These are phyloP conservation scores for Aspergillus leporis DNA, from an alignment of 495 filamentous ascomycete species.

Conservation along the genomic window DNA sequence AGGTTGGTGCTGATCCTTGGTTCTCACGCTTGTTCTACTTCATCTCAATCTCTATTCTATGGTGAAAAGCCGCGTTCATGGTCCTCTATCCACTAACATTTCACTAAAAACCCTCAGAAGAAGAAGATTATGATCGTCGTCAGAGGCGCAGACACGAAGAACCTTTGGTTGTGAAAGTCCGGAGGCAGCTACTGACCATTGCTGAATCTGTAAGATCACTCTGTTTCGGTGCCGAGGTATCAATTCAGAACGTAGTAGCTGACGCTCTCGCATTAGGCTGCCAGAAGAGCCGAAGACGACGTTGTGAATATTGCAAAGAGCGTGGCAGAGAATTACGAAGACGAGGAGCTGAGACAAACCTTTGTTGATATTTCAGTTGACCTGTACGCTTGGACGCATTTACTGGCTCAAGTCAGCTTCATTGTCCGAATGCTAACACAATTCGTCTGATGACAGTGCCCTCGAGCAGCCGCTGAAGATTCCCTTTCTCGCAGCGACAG, in stretches of 20 bases:
- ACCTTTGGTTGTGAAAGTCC: constrained; percentile 70
- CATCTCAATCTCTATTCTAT: neutral
- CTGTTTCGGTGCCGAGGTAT: neutral
- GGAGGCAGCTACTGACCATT: constrained; percentile 77
- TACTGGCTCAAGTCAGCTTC: neutral
- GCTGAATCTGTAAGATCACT: constrained; percentile 69
- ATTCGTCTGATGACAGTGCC: constrained; percentile 34
- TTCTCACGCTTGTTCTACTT: neutral
- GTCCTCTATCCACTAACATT: constrained; percentile 9
- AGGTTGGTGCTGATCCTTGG: constrained; percentile 40
- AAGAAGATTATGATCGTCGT: constrained; percentile 74
- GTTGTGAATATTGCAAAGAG: constrained; percentile 71
- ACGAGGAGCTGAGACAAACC: constrained; percentile 66
- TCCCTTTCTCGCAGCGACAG: constrained; percentile 82
- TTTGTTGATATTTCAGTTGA: constrained; percentile 73
- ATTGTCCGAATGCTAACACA: constrained; percentile 7
- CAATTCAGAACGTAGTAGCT: constrained; percentile 9
- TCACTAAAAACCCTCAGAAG: constrained; percentile 49
- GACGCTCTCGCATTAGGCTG: constrained; percentile 47
- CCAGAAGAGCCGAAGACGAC: constrained; percentile 80
- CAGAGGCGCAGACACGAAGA: constrained; percentile 79
- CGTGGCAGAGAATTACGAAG: constrained; percentile 77
- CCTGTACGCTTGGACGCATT: constrained; percentile 56
- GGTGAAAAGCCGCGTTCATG: neutral
- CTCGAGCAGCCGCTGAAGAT: constrained; percentile 96